Conservation (phyloP, 208 protist genomes). For the Leishmania lainsoni region DNA sequence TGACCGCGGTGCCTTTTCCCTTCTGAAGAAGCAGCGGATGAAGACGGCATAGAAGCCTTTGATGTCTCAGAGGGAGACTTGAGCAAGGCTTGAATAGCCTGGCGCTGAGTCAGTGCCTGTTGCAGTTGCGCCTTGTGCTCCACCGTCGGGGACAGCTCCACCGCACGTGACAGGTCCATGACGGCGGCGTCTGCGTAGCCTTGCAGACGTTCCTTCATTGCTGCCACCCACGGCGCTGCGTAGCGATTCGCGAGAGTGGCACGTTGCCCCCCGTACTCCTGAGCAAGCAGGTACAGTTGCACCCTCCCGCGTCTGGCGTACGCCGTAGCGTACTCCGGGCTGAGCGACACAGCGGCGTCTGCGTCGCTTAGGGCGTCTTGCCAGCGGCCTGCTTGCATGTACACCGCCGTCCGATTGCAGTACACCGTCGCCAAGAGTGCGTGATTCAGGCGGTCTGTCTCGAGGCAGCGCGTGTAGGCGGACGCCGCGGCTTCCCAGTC, state of each 20-base stretch:
- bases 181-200: slow-evolving; percentile 61
- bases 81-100: slow-evolving; percentile 17
- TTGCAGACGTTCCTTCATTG: slow-evolving; percentile 25
- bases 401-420: slow-evolving; percentile 83
- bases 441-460: slow-evolving; percentile 60
- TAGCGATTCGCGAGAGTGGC: slow-evolving; percentile 16
- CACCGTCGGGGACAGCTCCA: slow-evolving; percentile 42
- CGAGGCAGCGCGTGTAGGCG: slow-evolving; percentile 72
- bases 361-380: slow-evolving; percentile 57
- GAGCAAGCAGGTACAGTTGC: slow-evolving; percentile 47
- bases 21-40: not conserved
- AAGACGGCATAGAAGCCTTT: not conserved
- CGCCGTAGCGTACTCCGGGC: slow-evolving; percentile 60
- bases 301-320: slow-evolving; percentile 64
- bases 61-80: not conserved
- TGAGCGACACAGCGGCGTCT: slow-evolving; percentile 46
- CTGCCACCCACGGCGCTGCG: slow-evolving; percentile 21
- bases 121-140: slow-evolving; percentile 37
- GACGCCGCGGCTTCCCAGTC: slow-evolving; percentile 58
- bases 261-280: slow-evolving; percentile 31
- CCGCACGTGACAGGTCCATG: slow-evolving; percentile 49
- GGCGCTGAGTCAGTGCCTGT: slow-evolving; percentile 30
- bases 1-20: not conserved
- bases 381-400: slow-evolving; percentile 72
- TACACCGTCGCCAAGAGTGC: slow-evolving; percentile 69